Evolutionary conservation across 345 rosid species (phyloP).

Genomic region (Sonneratia alba): DNA sequence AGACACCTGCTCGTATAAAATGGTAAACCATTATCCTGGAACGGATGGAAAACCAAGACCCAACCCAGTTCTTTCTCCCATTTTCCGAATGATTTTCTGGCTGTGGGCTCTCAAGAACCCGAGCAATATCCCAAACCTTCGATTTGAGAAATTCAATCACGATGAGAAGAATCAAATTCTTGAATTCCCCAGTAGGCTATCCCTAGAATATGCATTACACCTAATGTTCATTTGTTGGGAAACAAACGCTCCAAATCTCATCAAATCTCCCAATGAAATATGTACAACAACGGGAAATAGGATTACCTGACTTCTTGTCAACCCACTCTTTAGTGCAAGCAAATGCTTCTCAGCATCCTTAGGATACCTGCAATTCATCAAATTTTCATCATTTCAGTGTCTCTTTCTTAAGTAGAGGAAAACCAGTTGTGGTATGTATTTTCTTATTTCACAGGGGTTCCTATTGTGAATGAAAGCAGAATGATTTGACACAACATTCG

Average conservation of each 20-base stretch:
- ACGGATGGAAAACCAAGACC: not conserved
- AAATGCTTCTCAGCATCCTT: conserved; percentile 96
- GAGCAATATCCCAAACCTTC: no score
- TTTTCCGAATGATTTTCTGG: no score
- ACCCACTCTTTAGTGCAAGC: conserved; percentile 82
- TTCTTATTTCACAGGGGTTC: not conserved
- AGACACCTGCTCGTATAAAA: conserved; percentile 44
- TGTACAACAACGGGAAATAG: not conserved
- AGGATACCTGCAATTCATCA: conserved; percentile 50
- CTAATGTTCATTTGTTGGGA: not conserved
- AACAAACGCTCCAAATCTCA: not conserved
- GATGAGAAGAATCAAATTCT: not conserved
- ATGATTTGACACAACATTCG: no score
- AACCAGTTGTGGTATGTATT: not conserved
- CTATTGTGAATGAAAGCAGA: conserved; percentile 2
- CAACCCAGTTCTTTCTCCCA: no score
- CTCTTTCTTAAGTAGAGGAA: not conserved
- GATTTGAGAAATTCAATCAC: no score
- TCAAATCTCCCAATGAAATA: not conserved
- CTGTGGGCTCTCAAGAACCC: no score
- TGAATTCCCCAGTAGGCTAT: not conserved
- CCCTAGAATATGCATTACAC: not conserved
- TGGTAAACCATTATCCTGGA: not conserved
- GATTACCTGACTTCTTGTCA: conserved; percentile 92
- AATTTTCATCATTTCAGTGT: not conserved